phyloP scores from a whole-genome alignment of 305 asterid species.

The Striga hermonthica region DNA sequence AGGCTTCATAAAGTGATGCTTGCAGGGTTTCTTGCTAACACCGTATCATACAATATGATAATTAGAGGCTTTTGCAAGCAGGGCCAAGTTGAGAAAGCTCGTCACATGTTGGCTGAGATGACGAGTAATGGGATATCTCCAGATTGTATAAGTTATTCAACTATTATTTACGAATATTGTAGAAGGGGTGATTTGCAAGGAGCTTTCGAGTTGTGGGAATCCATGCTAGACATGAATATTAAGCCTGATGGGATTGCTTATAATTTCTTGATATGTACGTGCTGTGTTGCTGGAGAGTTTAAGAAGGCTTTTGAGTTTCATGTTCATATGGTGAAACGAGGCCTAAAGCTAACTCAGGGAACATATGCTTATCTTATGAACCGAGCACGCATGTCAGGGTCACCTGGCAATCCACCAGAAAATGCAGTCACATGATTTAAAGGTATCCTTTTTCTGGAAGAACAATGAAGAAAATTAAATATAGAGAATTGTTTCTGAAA shows the following conservation, averaged over 20 bases:
- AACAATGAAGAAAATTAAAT: background rate
- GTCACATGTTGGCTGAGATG: constrained; percentile 54
- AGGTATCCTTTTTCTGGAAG: too few relatives aligned
- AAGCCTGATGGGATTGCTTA: constrained; percentile 75
- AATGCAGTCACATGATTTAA: constrained; percentile 13
- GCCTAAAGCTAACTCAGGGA: constrained; percentile 56
- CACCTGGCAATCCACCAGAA: background rate
- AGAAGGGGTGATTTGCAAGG: constrained; percentile 58
- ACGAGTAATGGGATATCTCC: constrained; percentile 49
- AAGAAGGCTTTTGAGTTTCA: constrained; percentile 59
- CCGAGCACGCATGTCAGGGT: constrained; percentile 21
- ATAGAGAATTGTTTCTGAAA: background rate
- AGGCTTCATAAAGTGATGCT: constrained; percentile 57
- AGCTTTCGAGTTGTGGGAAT: constrained; percentile 66
- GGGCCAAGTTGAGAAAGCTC: constrained; percentile 60
- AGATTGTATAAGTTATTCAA: constrained; percentile 76
- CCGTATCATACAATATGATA: constrained; percentile 66
- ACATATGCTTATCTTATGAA: constrained; percentile 40
- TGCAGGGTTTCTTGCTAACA: constrained; percentile 50
- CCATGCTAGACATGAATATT: constrained; percentile 55
- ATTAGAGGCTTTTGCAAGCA: constrained; percentile 73
- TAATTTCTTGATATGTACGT: constrained; percentile 60
- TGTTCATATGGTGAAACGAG: constrained; percentile 57
- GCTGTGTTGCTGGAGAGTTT: constrained; percentile 60
- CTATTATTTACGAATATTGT: constrained; percentile 57